A percentile compares a stretch with the other conserved stretches of the same genome.
Conservation (phyloP, 2,329 filamentous ascomycete species). For the Pseudogymnoascus sp. region DNA sequence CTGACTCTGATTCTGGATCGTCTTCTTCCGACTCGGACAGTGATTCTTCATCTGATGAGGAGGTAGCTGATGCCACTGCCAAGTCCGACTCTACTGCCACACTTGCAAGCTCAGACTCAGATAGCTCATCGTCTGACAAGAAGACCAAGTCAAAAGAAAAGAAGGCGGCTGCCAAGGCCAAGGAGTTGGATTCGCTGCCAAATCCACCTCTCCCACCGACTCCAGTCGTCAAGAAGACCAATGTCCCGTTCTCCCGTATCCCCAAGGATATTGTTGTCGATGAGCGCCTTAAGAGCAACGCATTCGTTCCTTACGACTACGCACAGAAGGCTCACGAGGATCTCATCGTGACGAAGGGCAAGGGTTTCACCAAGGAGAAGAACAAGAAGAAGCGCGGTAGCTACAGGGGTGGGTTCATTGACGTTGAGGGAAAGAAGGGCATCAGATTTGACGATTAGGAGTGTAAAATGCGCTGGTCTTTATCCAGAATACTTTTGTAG, state of each 20-base stretch:
- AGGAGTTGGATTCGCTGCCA: constrained; percentile 17
- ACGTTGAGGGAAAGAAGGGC: constrained; percentile 72
- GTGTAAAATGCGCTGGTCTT: constrained; percentile 1
- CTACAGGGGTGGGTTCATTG: constrained; percentile 83
- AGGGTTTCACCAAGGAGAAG: constrained; percentile 99
- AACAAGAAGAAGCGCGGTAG: constrained; percentile 95
- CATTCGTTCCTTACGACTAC: constrained; percentile 78
- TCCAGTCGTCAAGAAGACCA: constrained; percentile 40
- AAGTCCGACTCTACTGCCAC: constrained; percentile 41
- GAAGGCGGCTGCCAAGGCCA: constrained; percentile 23
- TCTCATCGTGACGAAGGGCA: constrained; percentile 83
- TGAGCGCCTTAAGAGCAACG: constrained; percentile 66
- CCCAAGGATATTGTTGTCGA: constrained; percentile 62
- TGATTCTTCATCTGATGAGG: constrained; percentile 31
- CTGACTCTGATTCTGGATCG: constrained; percentile 38
- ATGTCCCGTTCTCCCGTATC: constrained; percentile 71
- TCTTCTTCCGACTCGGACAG: constrained; percentile 37
- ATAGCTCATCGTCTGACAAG: constrained; percentile 12
- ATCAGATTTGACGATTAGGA: constrained; percentile 87
- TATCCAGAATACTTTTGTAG: constrained; percentile 2
- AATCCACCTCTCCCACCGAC: constrained; percentile 28
- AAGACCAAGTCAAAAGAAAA: constrained; percentile 13
- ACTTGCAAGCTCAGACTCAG: constrained; percentile 37
- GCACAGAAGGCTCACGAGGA: constrained; percentile 83
- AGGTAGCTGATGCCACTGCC: constrained; percentile 22